A percentile compares a stretch with the other conserved stretches of the same genome.
These are phyloP conservation scores for Carex littledalei DNA, from an alignment of 176 grass and related monocot genomes.

Conservation along the genomic window DNA sequence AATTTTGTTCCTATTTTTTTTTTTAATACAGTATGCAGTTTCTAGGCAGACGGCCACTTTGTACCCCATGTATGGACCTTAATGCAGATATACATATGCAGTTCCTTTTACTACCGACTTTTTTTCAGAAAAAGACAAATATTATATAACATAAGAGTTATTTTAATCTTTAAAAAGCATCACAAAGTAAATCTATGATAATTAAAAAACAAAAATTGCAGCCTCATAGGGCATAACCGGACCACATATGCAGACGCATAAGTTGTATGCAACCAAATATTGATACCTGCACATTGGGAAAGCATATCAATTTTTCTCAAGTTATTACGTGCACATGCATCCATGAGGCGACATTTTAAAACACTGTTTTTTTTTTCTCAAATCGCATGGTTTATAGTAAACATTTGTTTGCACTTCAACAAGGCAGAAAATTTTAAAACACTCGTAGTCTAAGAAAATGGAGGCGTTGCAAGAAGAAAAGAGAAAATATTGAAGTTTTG, in stretches of 20 bases:
- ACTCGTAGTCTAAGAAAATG: not conserved
- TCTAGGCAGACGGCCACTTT: no score
- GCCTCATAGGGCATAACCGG: not conserved
- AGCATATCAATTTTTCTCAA: not conserved
- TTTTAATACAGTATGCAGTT: not conserved
- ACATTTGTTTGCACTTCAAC: not conserved
- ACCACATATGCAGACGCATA: not conserved
- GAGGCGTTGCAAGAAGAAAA: not conserved
- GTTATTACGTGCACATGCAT: not conserved
- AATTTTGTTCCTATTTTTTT: not conserved
- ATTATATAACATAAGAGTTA: no score
- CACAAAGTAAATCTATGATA: not conserved
- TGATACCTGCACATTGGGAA: not conserved
- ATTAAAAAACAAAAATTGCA: not conserved
- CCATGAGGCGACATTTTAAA: not conserved
- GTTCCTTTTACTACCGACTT: no score
- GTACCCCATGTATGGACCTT: no score
- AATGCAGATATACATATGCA: no score
- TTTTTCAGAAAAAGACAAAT: no score
- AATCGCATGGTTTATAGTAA: not conserved
- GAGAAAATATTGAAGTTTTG: not conserved
- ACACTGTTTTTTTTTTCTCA: not conserved
- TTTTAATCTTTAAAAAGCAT: no score
- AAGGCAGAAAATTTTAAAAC: not conserved
- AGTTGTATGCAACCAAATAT: not conserved